Conservation (phyloP, 2,329 filamentous ascomycete genomes). For the Apiospora koreana region DNA sequence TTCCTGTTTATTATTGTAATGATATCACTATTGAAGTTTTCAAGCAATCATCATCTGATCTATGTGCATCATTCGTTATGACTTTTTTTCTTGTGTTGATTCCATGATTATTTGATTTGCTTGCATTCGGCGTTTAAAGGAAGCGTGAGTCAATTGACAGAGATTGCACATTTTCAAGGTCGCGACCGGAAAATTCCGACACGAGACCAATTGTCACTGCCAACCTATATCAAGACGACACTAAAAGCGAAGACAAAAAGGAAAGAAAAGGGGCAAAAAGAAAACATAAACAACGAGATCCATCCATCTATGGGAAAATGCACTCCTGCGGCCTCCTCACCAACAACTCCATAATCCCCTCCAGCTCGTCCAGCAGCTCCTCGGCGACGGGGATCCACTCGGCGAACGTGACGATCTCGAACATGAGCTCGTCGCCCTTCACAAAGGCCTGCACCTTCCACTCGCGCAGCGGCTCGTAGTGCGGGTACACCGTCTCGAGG, state of each 20-base stretch:
- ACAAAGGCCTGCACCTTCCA: conserved; percentile 66
- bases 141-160: neutral
- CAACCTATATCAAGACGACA: neutral
- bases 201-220: too few relatives aligned
- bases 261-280: neutral
- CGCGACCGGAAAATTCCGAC: neutral
- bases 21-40: neutral
- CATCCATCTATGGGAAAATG: neutral
- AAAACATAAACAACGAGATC: neutral
- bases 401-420: conserved; percentile 63
- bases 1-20: neutral
- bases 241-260: neutral
- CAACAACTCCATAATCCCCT: conserved; percentile 40
- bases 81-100: neutral
- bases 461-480: conserved; percentile 54
- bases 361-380: conserved; percentile 52
- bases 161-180: neutral
- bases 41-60: neutral
- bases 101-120: neutral
- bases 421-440: conserved; percentile 49
- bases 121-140: too few relatives aligned
- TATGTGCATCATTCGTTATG: neutral
- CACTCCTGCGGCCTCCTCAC: conserved; percentile 33
- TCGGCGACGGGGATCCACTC: conserved; percentile 54
- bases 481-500: conserved; percentile 61